Conservation (phyloP, 2,329 filamentous ascomycete species). For the Leptographium lundbergii region DNA sequence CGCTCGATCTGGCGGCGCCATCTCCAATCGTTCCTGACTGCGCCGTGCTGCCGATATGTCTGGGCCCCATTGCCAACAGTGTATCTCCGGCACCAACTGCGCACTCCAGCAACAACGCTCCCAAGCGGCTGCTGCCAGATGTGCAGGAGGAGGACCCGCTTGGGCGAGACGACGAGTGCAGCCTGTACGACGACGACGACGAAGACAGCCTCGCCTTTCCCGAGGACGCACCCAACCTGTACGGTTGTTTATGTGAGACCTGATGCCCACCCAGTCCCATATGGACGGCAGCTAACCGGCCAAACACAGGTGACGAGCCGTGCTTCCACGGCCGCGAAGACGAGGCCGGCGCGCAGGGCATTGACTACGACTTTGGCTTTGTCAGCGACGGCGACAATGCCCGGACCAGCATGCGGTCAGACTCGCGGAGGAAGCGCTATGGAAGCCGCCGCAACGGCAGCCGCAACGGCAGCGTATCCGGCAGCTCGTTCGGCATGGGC, state of each 20-base stretch:
- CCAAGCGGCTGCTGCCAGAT: constrained; percentile 61
- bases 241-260: constrained; percentile 63
- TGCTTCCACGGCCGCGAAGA: constrained; percentile 39
- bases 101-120: constrained; percentile 20
- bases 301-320: constrained; percentile 41
- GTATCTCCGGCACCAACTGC: not conserved
- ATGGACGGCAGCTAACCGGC: no score
- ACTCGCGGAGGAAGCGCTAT: not conserved
- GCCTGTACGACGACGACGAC: constrained; percentile 25
- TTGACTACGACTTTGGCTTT: constrained; percentile 56
- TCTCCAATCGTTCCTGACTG: constrained; percentile 28
- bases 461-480: constrained; percentile 6
- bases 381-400: constrained; percentile 50
- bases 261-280: not conserved
- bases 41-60: constrained; percentile 37
- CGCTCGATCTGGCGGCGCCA: constrained; percentile 45
- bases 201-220: constrained; percentile 36
- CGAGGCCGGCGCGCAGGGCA: constrained; percentile 24
- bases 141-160: constrained; percentile 78
- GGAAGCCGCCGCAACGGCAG: not conserved
- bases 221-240: constrained; percentile 33
- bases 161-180: constrained; percentile 39
- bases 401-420: not conserved
- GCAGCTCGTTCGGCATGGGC: not conserved
- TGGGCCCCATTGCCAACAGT: constrained; percentile 2